Evolutionary conservation across 139 green algal species (phyloP).

Genomic region (Chlorella sp.): DNA sequence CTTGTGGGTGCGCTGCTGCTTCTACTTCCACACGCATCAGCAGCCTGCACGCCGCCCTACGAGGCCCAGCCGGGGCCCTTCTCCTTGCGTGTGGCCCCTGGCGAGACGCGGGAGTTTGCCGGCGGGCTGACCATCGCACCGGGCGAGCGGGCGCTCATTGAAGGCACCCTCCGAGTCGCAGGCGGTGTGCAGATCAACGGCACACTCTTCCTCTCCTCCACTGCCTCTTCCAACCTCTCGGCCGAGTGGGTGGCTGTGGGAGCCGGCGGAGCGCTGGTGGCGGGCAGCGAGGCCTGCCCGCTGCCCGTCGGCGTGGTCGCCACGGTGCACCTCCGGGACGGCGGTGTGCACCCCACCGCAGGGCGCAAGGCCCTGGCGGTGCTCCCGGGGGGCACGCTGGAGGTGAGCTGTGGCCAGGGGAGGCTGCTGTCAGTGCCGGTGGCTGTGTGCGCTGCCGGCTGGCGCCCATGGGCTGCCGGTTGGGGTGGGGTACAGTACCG

Average conservation of each 20-base stretch:
- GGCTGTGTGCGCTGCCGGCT: too few species aligned
- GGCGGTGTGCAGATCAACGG: background rate
- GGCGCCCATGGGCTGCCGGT: too few species aligned
- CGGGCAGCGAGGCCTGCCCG: background rate
- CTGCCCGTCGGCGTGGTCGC: background rate
- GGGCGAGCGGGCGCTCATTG: background rate
- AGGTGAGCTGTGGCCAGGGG: background rate
- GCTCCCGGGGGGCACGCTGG: background rate
- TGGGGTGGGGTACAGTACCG: too few species aligned
- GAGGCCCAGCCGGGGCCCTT: background rate
- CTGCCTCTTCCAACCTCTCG: background rate
- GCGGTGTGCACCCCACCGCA: background rate
- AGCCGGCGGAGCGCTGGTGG: background rate
- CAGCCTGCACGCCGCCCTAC: background rate
- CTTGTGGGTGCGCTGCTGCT: too few species aligned
- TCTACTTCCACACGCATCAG: too few species aligned
- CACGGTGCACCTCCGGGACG: background rate
- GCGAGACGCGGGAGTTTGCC: background rate
- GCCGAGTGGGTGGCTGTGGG: conserved; percentile 3
- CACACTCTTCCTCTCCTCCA: conserved; percentile 8
- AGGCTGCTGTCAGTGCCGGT: background rate
- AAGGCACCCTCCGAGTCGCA: background rate
- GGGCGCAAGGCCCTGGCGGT: conserved; percentile 16
- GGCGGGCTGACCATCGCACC: background rate
- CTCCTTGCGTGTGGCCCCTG: background rate